Conservation (phyloP, 768 basidiomycete species). For the Rhizopogon salebrosus region DNA sequence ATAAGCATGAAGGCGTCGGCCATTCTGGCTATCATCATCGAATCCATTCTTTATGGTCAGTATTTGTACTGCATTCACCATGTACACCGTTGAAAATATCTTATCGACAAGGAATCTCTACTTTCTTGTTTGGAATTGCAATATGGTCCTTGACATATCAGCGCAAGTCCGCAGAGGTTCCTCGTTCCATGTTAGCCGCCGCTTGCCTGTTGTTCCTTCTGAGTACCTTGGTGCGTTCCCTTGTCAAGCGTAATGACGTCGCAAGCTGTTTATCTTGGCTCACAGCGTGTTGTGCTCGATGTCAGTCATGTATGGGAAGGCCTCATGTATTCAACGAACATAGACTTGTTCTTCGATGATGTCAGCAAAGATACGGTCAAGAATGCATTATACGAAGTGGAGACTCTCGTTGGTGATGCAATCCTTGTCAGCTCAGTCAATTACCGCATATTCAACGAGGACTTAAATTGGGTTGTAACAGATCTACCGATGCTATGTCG, state of each 20-base stretch:
- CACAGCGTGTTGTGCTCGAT: background rate
- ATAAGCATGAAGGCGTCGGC: background rate
- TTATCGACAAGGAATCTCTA: slow-evolving; percentile 1
- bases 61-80: background rate
- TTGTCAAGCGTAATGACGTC: background rate
- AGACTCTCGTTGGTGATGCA: slow-evolving; percentile 13
- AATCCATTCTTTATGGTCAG: slow-evolving; percentile 1
- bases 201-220: slow-evolving; percentile 2
- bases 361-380: slow-evolving; percentile 5
- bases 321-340: background rate
- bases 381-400: slow-evolving; percentile 6
- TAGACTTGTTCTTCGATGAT: background rate
- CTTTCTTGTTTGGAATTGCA: slow-evolving; percentile 2
- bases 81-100: background rate
- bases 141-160: slow-evolving; percentile 4
- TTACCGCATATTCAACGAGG: background rate
- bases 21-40: slow-evolving; percentile 1
- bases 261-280: background rate
- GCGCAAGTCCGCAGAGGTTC: background rate
- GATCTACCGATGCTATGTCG: slow-evolving; percentile 8
- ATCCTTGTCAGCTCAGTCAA: slow-evolving; percentile 8
- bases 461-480: background rate
- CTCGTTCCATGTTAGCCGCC: background rate
- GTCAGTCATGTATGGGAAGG: background rate
- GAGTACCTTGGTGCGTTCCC: slow-evolving; percentile 1